Base-by-base conservation (phyloP, 805 yeast genomes). In the Candida sakaeoensis region DNA sequence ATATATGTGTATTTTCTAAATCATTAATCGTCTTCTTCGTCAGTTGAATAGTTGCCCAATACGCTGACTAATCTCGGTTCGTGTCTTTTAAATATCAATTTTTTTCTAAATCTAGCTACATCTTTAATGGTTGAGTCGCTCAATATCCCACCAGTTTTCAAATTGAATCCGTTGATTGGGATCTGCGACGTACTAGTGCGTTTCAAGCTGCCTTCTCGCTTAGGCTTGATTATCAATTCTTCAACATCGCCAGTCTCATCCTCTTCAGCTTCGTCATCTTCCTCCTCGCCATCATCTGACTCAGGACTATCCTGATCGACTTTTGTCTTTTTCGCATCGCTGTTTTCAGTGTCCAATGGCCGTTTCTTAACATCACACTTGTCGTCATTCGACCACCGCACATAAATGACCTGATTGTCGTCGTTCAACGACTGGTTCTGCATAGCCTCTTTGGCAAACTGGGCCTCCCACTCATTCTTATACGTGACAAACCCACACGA, bases 361-460 rank as follows among this genome's bases (percentile, higher is more conserved):
- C 70, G 63, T 33, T 74, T 61, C 49, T 75, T 68, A 29, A 68
- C 76, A 47, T 77, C 64, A 52, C 82, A 83, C 2, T 95, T 95
- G 57, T 88, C 95, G 31, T 85, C 91, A 44, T 77, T 79, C 0
- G 97, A 95, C 98, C 98, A 90, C 47, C 86, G 72, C 1, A 90
- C 76, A 44, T 71, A 75, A 32, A 90, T 60, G 0, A 81, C 74
- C 46, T 85, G 95, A 42, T 75, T 73, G 17, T 49, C 57, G 8
- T 37, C 29, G 8, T 27, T 14, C 6, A 90, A 57, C 7, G 85
- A 73, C 57, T 91, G 98, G 32, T 82, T 81, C 28, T 82, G 77
- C 96, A 91, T 87, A 1, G 95, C 95, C 58, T 91, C 98, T 52
- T 87, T 86, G 0, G 96, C 96, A 68, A 91, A 93, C 58, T 91